Evolutionary conservation across 371 early-diverging fungal species (phyloP).

Genomic region (Lichtheimia hyalospora): DNA sequence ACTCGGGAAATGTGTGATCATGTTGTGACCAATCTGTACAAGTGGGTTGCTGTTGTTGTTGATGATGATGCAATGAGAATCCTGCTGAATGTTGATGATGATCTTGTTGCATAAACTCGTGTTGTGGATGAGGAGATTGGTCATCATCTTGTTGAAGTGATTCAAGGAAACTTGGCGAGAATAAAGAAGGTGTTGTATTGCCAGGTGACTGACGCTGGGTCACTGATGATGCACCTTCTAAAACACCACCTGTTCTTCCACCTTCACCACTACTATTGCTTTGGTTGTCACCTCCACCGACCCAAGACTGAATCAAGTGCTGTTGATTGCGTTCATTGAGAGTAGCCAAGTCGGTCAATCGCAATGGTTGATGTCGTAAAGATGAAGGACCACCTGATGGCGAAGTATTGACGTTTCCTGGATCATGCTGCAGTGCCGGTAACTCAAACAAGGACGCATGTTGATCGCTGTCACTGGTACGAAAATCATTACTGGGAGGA

Average conservation of each 20-base stretch:
- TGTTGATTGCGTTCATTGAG: conserved; percentile 19
- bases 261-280: neutral
- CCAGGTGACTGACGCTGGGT: conserved; percentile 11
- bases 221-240: neutral
- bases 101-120: neutral
- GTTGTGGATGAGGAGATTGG: neutral
- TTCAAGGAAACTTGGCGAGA: conserved; percentile 68
- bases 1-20: conserved; percentile 4
- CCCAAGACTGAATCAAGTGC: conserved; percentile 24
- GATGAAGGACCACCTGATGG: neutral
- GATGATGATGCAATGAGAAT: neutral
- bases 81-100: neutral
- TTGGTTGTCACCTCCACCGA: conserved; percentile 8
- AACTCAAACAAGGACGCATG: neutral
- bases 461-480: neutral
- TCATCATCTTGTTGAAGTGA: conserved; percentile 53
- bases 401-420: neutral
- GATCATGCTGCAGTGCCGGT: neutral
- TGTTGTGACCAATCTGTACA: neutral
- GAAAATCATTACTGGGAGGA: neutral
- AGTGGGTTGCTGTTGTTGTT: conserved; percentile 1
- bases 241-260: no score
- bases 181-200: conserved; percentile 65
- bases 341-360: conserved; percentile 12
- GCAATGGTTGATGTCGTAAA: conserved; percentile 9